These are phyloP conservation scores for Reticulascus tulasneorum DNA, from an alignment of 2,329 filamentous ascomycete genomes.

Conservation along the genomic window DNA sequence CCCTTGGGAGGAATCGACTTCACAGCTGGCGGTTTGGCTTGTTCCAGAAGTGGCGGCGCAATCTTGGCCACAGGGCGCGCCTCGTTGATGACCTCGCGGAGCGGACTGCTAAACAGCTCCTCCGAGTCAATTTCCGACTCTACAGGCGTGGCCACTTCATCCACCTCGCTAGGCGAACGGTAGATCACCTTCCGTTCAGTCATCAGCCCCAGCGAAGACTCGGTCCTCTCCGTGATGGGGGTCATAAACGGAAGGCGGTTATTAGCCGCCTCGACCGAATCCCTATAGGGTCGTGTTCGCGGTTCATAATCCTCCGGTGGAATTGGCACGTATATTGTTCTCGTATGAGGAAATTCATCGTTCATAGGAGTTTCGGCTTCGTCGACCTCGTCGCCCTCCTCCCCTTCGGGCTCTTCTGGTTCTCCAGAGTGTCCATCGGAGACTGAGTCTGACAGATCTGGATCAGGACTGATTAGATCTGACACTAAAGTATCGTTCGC, in stretches of 20 bases:
- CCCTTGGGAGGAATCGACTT: conserved; percentile 52
- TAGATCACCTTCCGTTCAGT: conserved; percentile 14
- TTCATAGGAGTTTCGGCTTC: conserved; percentile 33
- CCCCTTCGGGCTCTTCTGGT: conserved; percentile 25
- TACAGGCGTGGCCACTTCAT: conserved; percentile 20
- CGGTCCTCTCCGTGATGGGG: conserved; percentile 92
- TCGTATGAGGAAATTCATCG: conserved; percentile 47
- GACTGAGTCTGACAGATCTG: conserved; percentile 21
- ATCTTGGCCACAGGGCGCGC: conserved; percentile 42
- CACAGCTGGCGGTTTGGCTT: conserved; percentile 32
- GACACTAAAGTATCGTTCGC: conserved; percentile 35
- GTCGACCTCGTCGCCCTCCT: conserved; percentile 21
- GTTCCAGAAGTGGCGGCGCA: conserved; percentile 48
- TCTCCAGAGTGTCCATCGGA: conserved; percentile 12
- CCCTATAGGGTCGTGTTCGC: conserved; percentile 74
- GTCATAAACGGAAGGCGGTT: conserved; percentile 98
- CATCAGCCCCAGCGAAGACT: conserved; percentile 64
- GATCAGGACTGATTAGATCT: conserved; percentile 36
- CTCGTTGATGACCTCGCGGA: conserved; percentile 60
- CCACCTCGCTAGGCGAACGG: conserved; percentile 19
- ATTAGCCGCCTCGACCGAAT: conserved; percentile 75
- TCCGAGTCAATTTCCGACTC: conserved; percentile 27
- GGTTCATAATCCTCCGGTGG: conserved; percentile 84
- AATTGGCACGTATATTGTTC: conserved; percentile 70
- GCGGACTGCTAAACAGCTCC: conserved; percentile 65